Percentiles rank a stretch among this genome's conserved stretches.
Conservation (phyloP, 441 rosid genomes). For the Populus tomentosa region DNA sequence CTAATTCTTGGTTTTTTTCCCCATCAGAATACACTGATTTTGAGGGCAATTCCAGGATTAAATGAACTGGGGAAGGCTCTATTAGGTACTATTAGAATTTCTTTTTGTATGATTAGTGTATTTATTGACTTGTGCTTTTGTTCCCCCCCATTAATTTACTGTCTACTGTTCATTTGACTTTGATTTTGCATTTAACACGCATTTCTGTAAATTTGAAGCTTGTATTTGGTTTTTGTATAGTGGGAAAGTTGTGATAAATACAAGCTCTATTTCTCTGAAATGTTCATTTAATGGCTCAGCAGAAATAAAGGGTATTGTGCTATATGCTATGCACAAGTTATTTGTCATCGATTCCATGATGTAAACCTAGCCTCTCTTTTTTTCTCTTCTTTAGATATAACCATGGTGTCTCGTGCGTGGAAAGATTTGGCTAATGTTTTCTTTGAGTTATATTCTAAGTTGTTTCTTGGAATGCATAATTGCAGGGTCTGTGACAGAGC, state of each 20-base stretch:
- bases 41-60: slow-evolving; percentile 88
- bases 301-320: no score
- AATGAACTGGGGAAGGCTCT: slow-evolving; percentile 73
- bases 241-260: neutral
- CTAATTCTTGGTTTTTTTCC: neutral
- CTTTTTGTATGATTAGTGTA: neutral
- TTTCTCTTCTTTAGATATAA: neutral
- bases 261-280: neutral
- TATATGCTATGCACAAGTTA: neutral
- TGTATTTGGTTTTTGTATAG: no score
- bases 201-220: no score
- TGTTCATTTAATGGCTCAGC: neutral
- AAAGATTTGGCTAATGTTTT: neutral
- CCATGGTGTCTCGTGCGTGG: neutral
- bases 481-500: slow-evolving; percentile 77
- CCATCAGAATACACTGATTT: slow-evolving; percentile 74
- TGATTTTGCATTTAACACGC: neutral
- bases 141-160: neutral
- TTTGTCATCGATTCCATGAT: neutral
- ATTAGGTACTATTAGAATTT: slow-evolving; percentile 41
- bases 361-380: neutral
- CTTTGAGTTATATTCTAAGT: neutral
- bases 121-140: neutral
- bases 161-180: neutral
- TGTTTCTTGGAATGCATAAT: slow-evolving; percentile 9